Evolutionary conservation across 139 green algal species (phyloP), one percentile per base, ranked within the genome.

Genomic region (Ettlia oleoabundans): DNA sequence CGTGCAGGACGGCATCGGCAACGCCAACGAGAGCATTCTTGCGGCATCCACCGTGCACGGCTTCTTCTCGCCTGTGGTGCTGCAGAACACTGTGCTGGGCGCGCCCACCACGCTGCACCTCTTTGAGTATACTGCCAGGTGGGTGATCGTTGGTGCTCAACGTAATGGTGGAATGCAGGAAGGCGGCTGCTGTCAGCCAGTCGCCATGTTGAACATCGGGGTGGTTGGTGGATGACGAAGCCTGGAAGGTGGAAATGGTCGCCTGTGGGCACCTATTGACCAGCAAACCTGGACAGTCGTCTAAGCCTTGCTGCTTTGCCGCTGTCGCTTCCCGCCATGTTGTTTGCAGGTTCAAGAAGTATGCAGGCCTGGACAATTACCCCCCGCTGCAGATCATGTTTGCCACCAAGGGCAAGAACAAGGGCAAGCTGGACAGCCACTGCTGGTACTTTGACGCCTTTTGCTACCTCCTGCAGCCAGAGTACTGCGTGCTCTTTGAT

Each of bases 371-470:
- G 74, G 84, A 88, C 26, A 86, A 84, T 79, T 88, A 88, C 78
- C 84, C 84, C 38, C 84, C 84, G 26, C 73, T 88, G 63, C 84
- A 88, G 51, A 76, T 88, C 30, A 79, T 88, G 51, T 88, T 88
- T 76, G 84, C 79, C 30, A 86, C 80, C 61, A 88, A 88, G 73
- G 43, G 52, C 64, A 82, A 80, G 51, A 88, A 88, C 80, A 86
- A 86, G 62, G 84, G 84, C 55, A 88, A 88, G 82, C 78, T 88
- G 62, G 84, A 88, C 65, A 84, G 73, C 42, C 84, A 88, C 73
- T 88, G 84, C 80, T 88, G 84, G 84, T 88, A 80, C 43, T 88
- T 88, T 37, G 84, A 88, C 58, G 84, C 70, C 40, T 86, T 88
- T 52, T 78, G 79, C 66, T 86, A 88, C 78, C 64, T 88, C 32